Evolutionary conservation across 1,139 yeast species (phyloP).

Genomic region (Sugiyamaella novakii): DNA sequence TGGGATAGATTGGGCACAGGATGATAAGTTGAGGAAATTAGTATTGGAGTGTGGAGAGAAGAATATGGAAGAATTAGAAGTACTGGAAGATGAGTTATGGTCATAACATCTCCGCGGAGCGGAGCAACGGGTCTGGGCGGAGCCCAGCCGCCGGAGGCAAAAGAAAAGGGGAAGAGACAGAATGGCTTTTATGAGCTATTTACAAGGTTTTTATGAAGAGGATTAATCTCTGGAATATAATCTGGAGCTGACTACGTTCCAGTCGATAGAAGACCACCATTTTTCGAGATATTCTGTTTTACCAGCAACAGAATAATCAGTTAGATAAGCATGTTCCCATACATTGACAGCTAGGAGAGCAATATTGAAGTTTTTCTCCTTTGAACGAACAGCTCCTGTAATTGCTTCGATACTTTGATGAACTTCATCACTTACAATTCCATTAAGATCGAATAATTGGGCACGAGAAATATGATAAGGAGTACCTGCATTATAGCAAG

Average conservation of each 20-base stretch:
- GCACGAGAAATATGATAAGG: constrained; percentile 80
- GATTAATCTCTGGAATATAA: constrained; percentile 19
- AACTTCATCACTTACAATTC: constrained; percentile 43
- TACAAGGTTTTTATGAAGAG: constrained; percentile 1
- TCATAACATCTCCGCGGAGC: constrained; percentile 1
- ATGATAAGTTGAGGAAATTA: constrained; percentile 24
- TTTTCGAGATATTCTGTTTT: constrained; percentile 71
- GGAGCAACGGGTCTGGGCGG: constrained; percentile 13
- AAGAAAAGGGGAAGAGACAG: background rate
- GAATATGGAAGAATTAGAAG: constrained; percentile 6
- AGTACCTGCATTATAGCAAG: constrained; percentile 82
- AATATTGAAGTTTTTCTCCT: constrained; percentile 65
- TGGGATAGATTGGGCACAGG: constrained; percentile 33
- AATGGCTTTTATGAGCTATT: constrained; percentile 7
- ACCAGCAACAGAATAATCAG: constrained; percentile 82
- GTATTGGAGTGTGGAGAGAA: constrained; percentile 26
- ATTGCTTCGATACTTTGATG: constrained; percentile 46
- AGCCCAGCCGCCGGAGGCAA: constrained; percentile 4
- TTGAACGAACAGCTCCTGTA: constrained; percentile 48
- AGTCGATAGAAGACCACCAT: constrained; percentile 78
- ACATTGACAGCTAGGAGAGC: constrained; percentile 79
- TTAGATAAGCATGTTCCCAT: constrained; percentile 85
- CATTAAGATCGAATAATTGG: constrained; percentile 75
- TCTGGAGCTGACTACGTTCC: constrained; percentile 65
- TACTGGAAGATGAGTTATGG: constrained; percentile 16